These are phyloP conservation scores for Picea sitchensis DNA, from an alignment of 75 land plant genomes.

Conservation along the genomic window DNA sequence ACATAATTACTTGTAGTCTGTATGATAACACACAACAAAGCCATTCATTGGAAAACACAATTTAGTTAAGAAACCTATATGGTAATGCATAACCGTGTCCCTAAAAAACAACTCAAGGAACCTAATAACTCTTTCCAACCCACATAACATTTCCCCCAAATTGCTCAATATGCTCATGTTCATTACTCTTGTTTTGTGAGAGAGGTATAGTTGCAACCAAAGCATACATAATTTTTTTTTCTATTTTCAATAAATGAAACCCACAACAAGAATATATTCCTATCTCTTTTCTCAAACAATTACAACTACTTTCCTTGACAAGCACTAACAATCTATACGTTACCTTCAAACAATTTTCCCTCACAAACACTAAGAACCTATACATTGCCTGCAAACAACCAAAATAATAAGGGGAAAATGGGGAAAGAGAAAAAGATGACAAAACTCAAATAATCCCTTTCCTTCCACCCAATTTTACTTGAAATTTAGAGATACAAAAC, in stretches of 20 bases:
- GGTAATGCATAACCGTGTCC: neutral
- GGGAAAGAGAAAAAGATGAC: no score
- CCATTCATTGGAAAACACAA: neutral
- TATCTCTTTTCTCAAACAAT: no score
- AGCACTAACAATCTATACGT: no score
- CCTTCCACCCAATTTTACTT: no score
- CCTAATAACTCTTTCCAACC: constrained; percentile 47
- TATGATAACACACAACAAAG: neutral
- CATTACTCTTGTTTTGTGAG: constrained; percentile 87
- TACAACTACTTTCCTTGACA: no score
- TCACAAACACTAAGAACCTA: no score
- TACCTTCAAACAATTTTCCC: no score
- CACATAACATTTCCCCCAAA: constrained; percentile 96
- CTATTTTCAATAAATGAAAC: neutral
- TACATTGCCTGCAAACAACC: no score
- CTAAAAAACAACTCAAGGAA: neutral
- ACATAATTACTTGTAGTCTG: neutral
- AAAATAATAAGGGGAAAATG: no score
- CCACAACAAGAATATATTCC: neutral
- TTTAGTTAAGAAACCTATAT: neutral
- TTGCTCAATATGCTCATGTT: constrained; percentile 80
- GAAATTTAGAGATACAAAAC: no score
- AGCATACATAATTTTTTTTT: neutral
- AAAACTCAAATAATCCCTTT: no score
- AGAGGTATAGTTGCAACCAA: constrained; percentile 66